Base-by-base conservation (phyloP, 2,329 filamentous ascomycete species). In the Fusarium clavum region DNA sequence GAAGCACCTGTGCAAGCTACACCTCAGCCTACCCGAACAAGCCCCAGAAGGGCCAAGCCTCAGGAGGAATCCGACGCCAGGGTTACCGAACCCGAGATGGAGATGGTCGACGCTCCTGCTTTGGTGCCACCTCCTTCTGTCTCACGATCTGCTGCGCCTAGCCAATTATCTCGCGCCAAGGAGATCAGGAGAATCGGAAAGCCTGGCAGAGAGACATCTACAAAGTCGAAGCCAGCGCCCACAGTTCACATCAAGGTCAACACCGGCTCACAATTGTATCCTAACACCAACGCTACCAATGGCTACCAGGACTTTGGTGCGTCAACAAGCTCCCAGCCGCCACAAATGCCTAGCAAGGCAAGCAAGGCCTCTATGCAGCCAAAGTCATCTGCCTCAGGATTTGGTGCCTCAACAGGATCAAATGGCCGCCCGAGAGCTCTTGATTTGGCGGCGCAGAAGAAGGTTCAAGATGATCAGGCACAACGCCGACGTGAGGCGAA, bases 401-500 rank as follows among this genome's bases (percentile, higher is more conserved):
- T 94, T 56, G 93, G 92, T 78, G 72, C 72, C 8, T 75, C 79
- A 0, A 88, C 68, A 20, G 71, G 89, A n/a, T 86, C 90, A 32
- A 85, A 83, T n/a, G 84, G 87, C 4, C 89, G 90, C 54, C 87
- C 90, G 0, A 93, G 92, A 77, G 91, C 92, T 3, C 83, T 94
- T 24, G 89, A 94, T 57, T 85, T 92, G 49, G 93, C 91, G 4
- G 92, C 93, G 41, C 91, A 90, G 76, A 94, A 94, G 79, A 95
- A 92, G 77, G 94, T 97, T 78, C 91, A 90, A 77, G 94, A 97
- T 73, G 93, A 94, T 70, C 49, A 53, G 24, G 88, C 89, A 16
- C 90, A 94, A 74, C 89, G 91, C 52, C 95, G 93, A 76, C 90
- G 91, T 11, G 92, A 97, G 22, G 90, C 91, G 40, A 97, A 97